Evolutionary conservation across 2,329 filamentous ascomycete species (phyloP).

Genomic region (Aphanocladium album): DNA sequence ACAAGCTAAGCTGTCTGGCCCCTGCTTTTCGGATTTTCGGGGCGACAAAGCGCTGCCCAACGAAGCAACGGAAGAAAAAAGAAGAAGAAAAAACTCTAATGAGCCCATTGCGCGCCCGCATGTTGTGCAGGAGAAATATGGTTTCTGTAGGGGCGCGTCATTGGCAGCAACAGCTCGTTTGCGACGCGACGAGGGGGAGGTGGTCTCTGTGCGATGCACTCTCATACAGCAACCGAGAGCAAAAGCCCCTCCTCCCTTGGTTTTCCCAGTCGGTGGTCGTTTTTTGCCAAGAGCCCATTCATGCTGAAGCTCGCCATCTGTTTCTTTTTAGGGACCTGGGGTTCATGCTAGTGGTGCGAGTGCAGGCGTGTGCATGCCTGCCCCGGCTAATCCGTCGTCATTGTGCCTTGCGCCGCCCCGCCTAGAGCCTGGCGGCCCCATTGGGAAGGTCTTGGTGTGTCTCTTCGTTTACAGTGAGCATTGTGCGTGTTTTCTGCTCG

Average conservation of each 20-base stretch:
- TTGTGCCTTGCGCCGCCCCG: conserved; percentile 10
- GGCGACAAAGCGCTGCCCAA: not conserved
- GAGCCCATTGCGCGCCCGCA: not conserved
- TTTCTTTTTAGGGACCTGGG: conserved; percentile 3
- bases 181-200: not conserved
- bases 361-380: not conserved
- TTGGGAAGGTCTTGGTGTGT: not conserved
- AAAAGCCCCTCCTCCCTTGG: not conserved
- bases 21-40: not conserved
- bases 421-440: not conserved
- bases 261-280: not conserved
- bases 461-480: not conserved
- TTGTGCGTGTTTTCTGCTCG: not conserved
- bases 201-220: not conserved
- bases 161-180: not conserved
- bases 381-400: conserved; percentile 14
- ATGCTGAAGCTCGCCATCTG: not conserved
- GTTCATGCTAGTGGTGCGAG: not conserved
- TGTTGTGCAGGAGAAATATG: not conserved
- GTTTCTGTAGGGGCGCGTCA: not conserved
- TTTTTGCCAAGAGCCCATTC: not conserved
- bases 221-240: not conserved
- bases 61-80: not conserved
- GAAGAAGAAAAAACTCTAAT: not conserved
- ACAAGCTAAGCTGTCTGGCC: not conserved